Evolutionary conservation across 805 yeast genomes (phyloP), one percentile per base, ranked within the genome.

Genomic region (Cyberlindnera maritima): DNA sequence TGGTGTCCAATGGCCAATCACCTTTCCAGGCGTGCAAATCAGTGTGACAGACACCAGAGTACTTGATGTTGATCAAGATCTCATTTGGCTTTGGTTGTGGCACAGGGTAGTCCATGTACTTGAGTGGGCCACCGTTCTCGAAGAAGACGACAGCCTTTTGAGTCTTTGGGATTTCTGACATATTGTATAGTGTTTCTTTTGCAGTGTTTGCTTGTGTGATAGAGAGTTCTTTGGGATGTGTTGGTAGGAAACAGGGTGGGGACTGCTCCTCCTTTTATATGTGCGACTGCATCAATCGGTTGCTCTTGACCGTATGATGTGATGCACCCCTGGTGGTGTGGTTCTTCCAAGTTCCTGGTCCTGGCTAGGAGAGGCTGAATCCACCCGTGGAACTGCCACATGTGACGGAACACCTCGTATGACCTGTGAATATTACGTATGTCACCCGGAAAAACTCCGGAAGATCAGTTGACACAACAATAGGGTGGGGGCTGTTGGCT

Each of bases 21-120:
- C 82, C 59, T 23, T 55, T 49, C 59, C 82, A 79, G 36, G 83
- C 84, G 61, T 79, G 84, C 58, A 79, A 68, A 61, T 79, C 84
- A 10, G 84, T 79, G 66, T 79, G 84, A 60, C 84, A 79, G 19
- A 79, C 83, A 62, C 84, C 84, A 9, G 84, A 79, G 65, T 77
- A 79, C 63, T 76, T 74, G 57, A 79, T 77, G 55, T 79, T 74
- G 61, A 79, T 70, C 59, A 79, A 67, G 49, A 79, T 63, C 59
- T 79, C 83, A 56, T 74, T 77, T 46, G 82, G 66, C 56, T 73
- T 74, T 47, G 84, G 83, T 33, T 56, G 62, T 44, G 84, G 83
- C 26, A 77, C 81, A 14, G 79, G 74, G 46, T 76, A 70, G 56
- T 78, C 81, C 48, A 65, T 67, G 67, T 76, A 76, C 17, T 61